Base-by-base conservation (phyloP, 176 grass and related monocot species). In the Chrysopogon serrulatus region DNA sequence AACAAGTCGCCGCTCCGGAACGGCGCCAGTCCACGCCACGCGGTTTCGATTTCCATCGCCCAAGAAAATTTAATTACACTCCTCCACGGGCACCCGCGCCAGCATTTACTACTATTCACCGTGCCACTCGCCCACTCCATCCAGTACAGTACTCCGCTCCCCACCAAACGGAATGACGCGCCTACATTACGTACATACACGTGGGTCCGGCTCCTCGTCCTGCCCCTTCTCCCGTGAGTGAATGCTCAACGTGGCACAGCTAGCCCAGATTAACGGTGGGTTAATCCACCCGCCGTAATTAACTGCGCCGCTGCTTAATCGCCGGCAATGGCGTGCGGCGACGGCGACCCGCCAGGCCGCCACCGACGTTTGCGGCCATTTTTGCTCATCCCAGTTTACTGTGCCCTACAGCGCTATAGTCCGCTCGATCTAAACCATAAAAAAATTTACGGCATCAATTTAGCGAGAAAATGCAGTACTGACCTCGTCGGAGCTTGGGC, bases 401-500 rank as follows among this genome's bases (percentile, higher is more conserved):
- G 37, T 40, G 37, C 37, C 37, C 37, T 40, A 40, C 8, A 40
- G 8, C 37, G 10, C 37, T 8, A n/a, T n/a, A n/a, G n/a, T n/a
- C n/a, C n/a, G n/a, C n/a, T n/a, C n/a, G n/a, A n/a, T n/a, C n/a
- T n/a, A n/a, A n/a, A n/a, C n/a, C n/a, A n/a, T n/a, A n/a, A n/a
- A n/a, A n/a, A n/a, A n/a, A n/a, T n/a, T n/a, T n/a, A n/a, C n/a
- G n/a, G n/a, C n/a, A n/a, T 44, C 13, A 44, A 44, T 15, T 15
- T 41, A 42, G 10, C 0, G 41, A 42, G 41, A 42, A 42, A 47
- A 47, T 6, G 47, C 1, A 6, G 48, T 49, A 80, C 83, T 91
- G 85, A 98, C 95, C 95, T 98, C 92, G 88, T 60, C 92, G 88
- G 66, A 89, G 86, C 71, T 95, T 98, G 73, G 65, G 66, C 35